A percentile compares a stretch with the other conserved stretches of the same genome.
Evolutionary conservation across 345 rosid genomes (phyloP).

Genomic region (Gossypioides kirkii): DNA sequence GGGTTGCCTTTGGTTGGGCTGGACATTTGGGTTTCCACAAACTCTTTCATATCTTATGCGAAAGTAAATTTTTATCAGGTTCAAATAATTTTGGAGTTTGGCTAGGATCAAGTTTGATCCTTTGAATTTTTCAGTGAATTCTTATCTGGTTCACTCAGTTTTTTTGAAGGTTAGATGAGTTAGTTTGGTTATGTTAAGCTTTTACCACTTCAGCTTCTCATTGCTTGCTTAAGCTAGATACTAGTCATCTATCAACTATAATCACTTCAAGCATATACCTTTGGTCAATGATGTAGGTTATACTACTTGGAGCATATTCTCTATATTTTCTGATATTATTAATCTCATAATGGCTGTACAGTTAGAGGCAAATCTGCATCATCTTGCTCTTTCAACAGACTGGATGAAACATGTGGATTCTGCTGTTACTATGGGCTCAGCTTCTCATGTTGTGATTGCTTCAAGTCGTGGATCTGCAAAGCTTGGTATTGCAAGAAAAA

Average conservation of each 20-base stretch:
- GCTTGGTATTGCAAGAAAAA: constrained; percentile 63
- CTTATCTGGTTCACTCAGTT: not conserved
- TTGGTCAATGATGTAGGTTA: not conserved
- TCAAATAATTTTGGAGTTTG: not conserved
- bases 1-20: not conserved
- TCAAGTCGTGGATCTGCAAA: constrained; percentile 55
- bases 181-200: not conserved
- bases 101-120: not conserved
- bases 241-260: not conserved
- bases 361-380: constrained; percentile 79
- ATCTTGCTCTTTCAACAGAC: constrained; percentile 66
- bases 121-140: not conserved
- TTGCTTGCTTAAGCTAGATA: not conserved
- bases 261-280: not conserved
- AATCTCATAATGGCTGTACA: constrained; percentile 33
- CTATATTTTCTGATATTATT: not conserved
- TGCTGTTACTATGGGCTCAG: constrained; percentile 58
- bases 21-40: not conserved
- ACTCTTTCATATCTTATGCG: not conserved
- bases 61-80: not conserved
- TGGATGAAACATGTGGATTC: constrained; percentile 82
- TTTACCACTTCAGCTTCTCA: not conserved
- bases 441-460: constrained; percentile 55
- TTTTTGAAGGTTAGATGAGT: not conserved
- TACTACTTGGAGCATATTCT: not conserved